Evolutionary conservation across 2,329 filamentous ascomycete genomes (phyloP), one percentile per base, ranked within the genome.

Genomic region (Nothopassalora personata): DNA sequence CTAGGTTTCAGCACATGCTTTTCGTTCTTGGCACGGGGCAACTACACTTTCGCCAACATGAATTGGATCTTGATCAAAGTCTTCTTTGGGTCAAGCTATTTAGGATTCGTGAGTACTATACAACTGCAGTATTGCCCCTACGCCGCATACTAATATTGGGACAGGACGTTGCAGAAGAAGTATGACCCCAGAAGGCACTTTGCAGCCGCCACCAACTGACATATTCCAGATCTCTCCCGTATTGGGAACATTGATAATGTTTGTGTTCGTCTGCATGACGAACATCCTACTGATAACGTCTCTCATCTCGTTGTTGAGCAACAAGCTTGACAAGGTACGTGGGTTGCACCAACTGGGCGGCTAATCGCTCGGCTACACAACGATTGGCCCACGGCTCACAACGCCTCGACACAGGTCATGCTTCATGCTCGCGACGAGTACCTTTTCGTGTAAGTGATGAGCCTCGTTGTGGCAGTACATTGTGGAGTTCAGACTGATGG

Each of bases 1-100:
- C 8, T 30, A 83, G 85, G 91, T 50, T 97, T 97, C 74, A 77
- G 96, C 34, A 96, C 92, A 0, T 96, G 91, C 0, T 93, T 93
- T 67, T 87, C 87, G 0, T 80, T 92, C 28, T 80, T 94, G 48
- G 89, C 87, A n/a, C 83, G 89, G 56, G 86, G 89, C 53, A 75
- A 77, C 1, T 91, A 87, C 69, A 82, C 79, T 4, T 80, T 88
- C 27, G 74, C 77, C 9, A 77, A 86, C 57, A 92, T 92, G 87
- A 85, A 86, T 36, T 88, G 87, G 62, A 65, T 67, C 13, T n/a
- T 66, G 46, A 63, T 66, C 59, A 66, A 90, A 72, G 90, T 92
- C 54, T 92, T 92, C 72, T 91, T 90, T 69, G 89, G 89, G 10
- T 87, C 86, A 18, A 88, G 83, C 70, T 89, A 85, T 68, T 80